phyloP scores from a whole-genome alignment of 1,284 basidiomycete species.

The Ganoderma lucidum region DNA sequence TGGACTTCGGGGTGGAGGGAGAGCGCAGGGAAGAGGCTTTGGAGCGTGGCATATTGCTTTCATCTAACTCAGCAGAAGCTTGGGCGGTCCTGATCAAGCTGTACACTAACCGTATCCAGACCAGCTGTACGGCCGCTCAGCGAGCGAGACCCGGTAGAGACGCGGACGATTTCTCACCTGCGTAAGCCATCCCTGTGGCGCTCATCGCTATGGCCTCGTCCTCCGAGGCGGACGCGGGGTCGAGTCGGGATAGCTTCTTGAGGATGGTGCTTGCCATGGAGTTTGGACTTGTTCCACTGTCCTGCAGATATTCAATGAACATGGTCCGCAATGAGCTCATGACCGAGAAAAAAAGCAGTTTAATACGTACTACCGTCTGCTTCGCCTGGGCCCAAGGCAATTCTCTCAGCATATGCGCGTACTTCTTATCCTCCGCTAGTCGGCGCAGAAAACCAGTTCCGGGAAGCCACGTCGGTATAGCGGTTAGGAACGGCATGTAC shows the following conservation, averaged over 20 bases:
- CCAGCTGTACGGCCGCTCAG: slow-evolving; percentile 16
- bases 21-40: slow-evolving; percentile 38
- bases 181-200: slow-evolving; percentile 12
- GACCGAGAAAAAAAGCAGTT: no score
- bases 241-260: not conserved
- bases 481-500: slow-evolving; percentile 24
- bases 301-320: not conserved
- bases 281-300: not conserved
- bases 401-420: slow-evolving; percentile 5
- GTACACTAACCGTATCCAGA: slow-evolving; percentile 28
- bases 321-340: not conserved
- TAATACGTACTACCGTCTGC: slow-evolving; percentile 2
- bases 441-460: slow-evolving; percentile 9
- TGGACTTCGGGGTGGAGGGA: slow-evolving; percentile 37
- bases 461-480: slow-evolving; percentile 15
- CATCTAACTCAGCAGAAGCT: not conserved
- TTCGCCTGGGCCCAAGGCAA: slow-evolving; percentile 14
- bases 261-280: slow-evolving; percentile 5
- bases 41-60: slow-evolving; percentile 34
- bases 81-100: not conserved
- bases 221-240: not conserved
- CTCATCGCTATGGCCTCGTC: slow-evolving; percentile 18
- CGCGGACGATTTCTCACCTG: not conserved
- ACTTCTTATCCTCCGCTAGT: slow-evolving; percentile 3
- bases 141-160: not conserved